phyloP scores from a whole-genome alignment of 441 rosid genomes.

The Bocquillonia castaneifolia region DNA sequence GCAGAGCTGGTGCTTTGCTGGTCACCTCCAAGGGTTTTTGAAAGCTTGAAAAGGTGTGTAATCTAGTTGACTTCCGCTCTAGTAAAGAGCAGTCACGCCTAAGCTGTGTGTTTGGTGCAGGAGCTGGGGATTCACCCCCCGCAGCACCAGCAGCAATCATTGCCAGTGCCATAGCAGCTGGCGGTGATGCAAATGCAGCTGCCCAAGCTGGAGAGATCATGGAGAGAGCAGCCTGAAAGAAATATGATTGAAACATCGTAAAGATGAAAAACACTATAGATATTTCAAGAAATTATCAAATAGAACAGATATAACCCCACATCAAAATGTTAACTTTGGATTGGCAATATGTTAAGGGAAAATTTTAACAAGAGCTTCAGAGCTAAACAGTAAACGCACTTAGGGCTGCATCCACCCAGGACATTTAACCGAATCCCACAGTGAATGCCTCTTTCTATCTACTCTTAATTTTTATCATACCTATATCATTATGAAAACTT shows the following conservation, averaged over 20 bases:
- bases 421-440: neutral
- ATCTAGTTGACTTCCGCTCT: conserved; percentile 70
- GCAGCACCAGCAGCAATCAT: conserved; percentile 99
- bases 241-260: conserved; percentile 7
- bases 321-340: neutral
- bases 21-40: conserved; percentile 73
- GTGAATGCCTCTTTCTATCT: neutral
- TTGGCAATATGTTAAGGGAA: neutral
- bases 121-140: conserved; percentile 79
- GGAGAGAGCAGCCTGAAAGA: conserved; percentile 80
- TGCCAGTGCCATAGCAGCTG: conserved; percentile 99
- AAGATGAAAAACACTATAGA: conserved; percentile 2
- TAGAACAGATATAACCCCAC: neutral
- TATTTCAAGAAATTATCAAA: neutral
- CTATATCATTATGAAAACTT: conserved; percentile 9
- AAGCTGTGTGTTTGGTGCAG: conserved; percentile 53
- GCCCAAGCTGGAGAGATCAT: conserved; percentile 98
- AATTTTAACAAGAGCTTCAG: neutral
- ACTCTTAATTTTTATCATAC: neutral
- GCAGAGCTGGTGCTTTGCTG: conserved; percentile 55
- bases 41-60: conserved; percentile 89
- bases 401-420: neutral
- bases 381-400: neutral
- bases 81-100: conserved; percentile 81
- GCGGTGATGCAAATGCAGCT: conserved; percentile 99